Evolutionary conservation across 1,284 basidiomycete species (phyloP), one percentile per base, ranked within the genome.

Genomic region (Rhodotorula mucilaginosa): DNA sequence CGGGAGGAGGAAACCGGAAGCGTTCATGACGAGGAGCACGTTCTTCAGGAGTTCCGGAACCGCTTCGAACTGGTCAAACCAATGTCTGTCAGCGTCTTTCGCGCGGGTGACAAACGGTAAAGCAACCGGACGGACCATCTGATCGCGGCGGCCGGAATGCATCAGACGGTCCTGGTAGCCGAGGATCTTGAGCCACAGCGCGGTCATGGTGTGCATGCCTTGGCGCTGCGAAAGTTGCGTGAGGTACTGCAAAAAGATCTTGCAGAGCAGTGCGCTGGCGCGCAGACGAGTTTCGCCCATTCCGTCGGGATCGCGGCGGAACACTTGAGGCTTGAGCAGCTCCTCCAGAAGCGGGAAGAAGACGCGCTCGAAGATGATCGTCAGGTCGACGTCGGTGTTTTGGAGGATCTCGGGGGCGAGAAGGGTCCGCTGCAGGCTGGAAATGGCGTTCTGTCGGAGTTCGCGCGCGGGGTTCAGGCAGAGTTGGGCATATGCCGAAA

Each of bases 1-100:
- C 2, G 90, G 90, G 6, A 93, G 85, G 29, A 98, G 86, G 67
- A 96, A 87, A 6, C 87, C 86, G 0, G 89, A 89, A 1, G 93
- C 91, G 79, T 95, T 89, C 93, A 99, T 96, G 58, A 99, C 97
- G 64, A 99, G 86, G 34, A 99, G 83, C 48, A 97, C 91, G 80
- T 99, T 99, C 83, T 99, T 99, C 76, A 99, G 85, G 10, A 93
- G 95, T 82, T 99, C 97, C 0, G 92, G 92, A 44, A 97, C 87
- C 0, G 95, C 94, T 81, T 99, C 96, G 79, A 90, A 89, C 93
- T 95, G 74, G 3, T 18, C 54, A n/a, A 31, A 23, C n/a, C 46
- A 26, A 57, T 34, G 52, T 26, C 23, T n/a, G 52, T 26, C 21
- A 26, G n/a, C 19, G 49, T 23, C 19, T 51, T 51, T 19, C 18